Conservation (phyloP, 352 stramenopile species). For the Elongisporangium anandrum region DNA sequence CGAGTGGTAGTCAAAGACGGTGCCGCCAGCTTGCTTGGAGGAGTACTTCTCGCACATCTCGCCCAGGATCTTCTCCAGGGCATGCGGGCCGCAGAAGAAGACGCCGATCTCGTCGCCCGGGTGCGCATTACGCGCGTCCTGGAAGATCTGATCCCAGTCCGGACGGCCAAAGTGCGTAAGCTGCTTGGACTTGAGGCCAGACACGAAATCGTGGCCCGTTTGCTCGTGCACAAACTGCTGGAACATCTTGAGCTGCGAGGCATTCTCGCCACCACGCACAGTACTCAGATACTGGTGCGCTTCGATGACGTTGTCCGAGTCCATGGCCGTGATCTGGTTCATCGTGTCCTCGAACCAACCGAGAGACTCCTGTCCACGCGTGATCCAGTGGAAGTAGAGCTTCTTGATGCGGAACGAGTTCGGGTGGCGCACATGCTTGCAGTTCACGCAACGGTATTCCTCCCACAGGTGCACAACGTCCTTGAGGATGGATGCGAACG, state of each 20-base stretch:
- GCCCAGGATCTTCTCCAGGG: constrained; percentile 69
- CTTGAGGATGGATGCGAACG: constrained; percentile 79
- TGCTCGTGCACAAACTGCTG: constrained; percentile 81
- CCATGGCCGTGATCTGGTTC: constrained; percentile 78
- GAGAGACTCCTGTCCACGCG: constrained; percentile 69
- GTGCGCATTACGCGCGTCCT: constrained; percentile 38
- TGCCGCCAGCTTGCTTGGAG: constrained; percentile 41
- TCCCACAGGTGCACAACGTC: constrained; percentile 74
- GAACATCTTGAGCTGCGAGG: constrained; percentile 76
- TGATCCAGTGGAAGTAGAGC: constrained; percentile 88
- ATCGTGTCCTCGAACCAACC: constrained; percentile 85
- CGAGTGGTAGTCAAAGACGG: constrained; percentile 80
- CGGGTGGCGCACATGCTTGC: constrained; percentile 65
- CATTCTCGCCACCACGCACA: constrained; percentile 67
- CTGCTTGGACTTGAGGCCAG: constrained; percentile 70
- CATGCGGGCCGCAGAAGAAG: constrained; percentile 82
- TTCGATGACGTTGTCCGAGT: constrained; percentile 76
- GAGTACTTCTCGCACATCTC: constrained; percentile 70
- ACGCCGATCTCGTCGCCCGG: constrained; percentile 76
- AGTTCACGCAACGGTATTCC: constrained; percentile 70
- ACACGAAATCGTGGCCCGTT: constrained; percentile 76
- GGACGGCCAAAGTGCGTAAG: constrained; percentile 84
- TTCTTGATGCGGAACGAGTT: constrained; percentile 76
- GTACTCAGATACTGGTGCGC: constrained; percentile 83
- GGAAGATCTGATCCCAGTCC: constrained; percentile 82